Evolutionary conservation across 176 grass and related monocot species (phyloP), one percentile per base, ranked within the genome.

Genomic region (Thinopyrum elongatum): DNA sequence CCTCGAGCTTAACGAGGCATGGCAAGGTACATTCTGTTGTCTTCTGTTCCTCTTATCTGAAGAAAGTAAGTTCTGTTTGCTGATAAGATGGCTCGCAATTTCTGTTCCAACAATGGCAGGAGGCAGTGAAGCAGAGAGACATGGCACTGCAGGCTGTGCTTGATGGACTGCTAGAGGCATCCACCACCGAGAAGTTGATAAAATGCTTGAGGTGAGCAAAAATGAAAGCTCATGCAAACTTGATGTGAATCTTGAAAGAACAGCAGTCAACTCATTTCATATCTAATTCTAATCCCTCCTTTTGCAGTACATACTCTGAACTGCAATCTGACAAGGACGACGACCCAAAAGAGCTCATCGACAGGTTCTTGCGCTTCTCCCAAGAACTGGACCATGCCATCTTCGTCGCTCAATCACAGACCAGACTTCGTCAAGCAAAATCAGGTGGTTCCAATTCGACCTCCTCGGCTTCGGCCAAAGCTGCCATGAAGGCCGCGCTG

Each of bases 111-210:
- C 67, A 72, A 65, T 67, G 16, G 44, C 85, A 98, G 93, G 90
- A 94, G 82, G 90, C 90, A 58, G 25, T 89, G 79, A 98, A 82
- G 65, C 93, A 92, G 72, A 94, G 91, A 88, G 93, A 98, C 78
- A 87, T 86, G n/a, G 58, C 84, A 12, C 70, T 95, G 55, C 93
- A 95, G 79, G 69, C 84, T 67, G 92, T 92, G 58, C 87, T 95
- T 63, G 90, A 98, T 84, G 93, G 93, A 63, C 83, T 98, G 65
- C 73, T 95, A 13, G 88, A 98, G 74, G 96, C 96, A 36, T 92
- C 91, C 49, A 78, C 93, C 36, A 86, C 92, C 16, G 90, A 98
- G 80, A 90, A 87, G 76, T 81, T 94, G 34, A 86, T 95, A 63
- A 92, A 94, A 89, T 95, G 93, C 82, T 82, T 95, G 63, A 92